Evolutionary conservation across 306 rosid genomes (phyloP), one percentile per base, ranked within the genome.

Genomic region (Prunus fruticosa): DNA sequence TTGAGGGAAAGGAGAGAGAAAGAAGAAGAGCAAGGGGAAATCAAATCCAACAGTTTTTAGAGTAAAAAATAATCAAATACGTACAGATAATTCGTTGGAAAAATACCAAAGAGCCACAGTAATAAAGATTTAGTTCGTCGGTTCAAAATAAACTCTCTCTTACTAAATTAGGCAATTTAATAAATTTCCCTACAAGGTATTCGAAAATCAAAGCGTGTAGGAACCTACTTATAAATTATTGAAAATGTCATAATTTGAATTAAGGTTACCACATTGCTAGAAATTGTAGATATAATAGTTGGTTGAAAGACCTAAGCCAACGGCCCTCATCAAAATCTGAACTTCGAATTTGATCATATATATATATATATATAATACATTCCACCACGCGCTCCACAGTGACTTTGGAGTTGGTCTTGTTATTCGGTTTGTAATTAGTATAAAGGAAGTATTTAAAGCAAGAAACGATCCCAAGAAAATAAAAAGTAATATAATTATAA

Each of bases 391-490:
- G 91, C 93, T 70, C 51, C 54, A 41, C 22, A 51, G 27, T 41
- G 79, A 47, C 52, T 54, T 75, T 65, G 50, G 77, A 52, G 38
- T 25, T 38, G 20, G 52, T 49, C 60, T 62, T 78, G 71, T 18
- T 12, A 73, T 61, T 62, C 53, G 69, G 75, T 69, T 52, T 25
- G 45, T 69, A 67, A 67, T 50, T 72, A 73, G 69, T 82, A 76
- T 56, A 70, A 43, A 12, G 51, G 76, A 34, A 81, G 54, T 86
- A 86, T 80, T 89, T 70, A 79, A 84, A 72, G 75, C 66, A 61
- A 72, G 77, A 76, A 86, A 89, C 63, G 93, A 92, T 92, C 97
- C 96, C 93, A 68, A 92, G 84, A 82, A 86, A 77, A 64, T 65
- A 58, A 84, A 49, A 76, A 28, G 27, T 20, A 41, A 69, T 64